Evolutionary conservation across 1,139 yeast species (phyloP).

Genomic region (Yamadazyma siamensis): DNA sequence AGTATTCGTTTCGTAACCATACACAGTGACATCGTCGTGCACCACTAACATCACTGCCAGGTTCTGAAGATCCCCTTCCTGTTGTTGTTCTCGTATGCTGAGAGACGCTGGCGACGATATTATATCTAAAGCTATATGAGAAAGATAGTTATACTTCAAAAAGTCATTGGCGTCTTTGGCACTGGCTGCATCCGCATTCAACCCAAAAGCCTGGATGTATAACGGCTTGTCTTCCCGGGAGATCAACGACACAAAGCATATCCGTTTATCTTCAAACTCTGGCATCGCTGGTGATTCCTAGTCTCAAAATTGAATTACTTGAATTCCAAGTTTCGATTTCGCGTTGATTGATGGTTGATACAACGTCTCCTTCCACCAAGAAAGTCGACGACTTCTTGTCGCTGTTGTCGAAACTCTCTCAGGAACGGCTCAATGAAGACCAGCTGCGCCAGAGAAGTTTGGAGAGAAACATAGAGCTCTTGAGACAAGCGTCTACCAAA

Average conservation of each 20-base stretch:
- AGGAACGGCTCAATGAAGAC: conserved; percentile 12
- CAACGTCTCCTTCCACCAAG: conserved; percentile 10
- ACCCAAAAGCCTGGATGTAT: conserved; percentile 52
- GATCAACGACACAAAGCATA: conserved; percentile 50
- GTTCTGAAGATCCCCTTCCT: conserved; percentile 15
- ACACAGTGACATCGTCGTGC: conserved; percentile 59
- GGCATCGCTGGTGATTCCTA: conserved; percentile 4
- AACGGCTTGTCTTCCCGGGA: conserved; percentile 57
- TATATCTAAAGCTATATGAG: conserved; percentile 66
- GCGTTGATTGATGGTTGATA: too few species aligned
- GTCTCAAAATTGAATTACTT: too few species aligned
- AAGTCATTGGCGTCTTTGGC: conserved; percentile 34
- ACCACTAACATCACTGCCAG: conserved; percentile 47
- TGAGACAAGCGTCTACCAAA: conserved; percentile 1
- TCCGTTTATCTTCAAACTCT: conserved; percentile 14
- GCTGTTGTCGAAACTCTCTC: conserved; percentile 13
- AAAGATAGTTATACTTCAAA: conserved; percentile 57
- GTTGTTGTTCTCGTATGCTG: conserved; percentile 38
- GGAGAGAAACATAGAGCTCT: conserved; percentile 8
- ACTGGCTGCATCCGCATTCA: conserved; percentile 3
- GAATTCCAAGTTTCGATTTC: too few species aligned
- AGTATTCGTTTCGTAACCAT: conserved; percentile 60
- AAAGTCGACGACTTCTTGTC: conserved; percentile 15
- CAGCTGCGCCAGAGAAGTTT: conserved; percentile 11
- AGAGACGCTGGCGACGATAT: conserved; percentile 52